Conservation (phyloP, 345 rosid genomes). For the Heritiera fomes region DNA sequence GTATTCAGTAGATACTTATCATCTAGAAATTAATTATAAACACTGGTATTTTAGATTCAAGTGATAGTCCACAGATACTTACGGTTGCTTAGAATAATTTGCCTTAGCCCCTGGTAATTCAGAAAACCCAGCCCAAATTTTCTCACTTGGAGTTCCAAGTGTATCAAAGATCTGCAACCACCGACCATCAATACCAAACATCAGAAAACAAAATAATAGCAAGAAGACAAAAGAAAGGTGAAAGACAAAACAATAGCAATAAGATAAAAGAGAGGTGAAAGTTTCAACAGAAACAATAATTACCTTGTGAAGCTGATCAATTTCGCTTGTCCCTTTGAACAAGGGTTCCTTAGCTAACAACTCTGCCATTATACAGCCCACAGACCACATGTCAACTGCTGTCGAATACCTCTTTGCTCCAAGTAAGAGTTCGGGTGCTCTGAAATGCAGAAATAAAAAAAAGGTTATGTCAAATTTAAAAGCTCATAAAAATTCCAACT, state of each 20-base stretch:
- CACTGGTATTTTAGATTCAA: constrained; percentile 8
- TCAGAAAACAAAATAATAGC: not conserved
- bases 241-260: not conserved
- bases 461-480: not conserved
- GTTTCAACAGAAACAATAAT: constrained; percentile 1
- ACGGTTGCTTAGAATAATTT: constrained; percentile 62
- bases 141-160: constrained; percentile 80
- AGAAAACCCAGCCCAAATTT: constrained; percentile 72
- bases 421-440: constrained; percentile 84
- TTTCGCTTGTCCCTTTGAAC: constrained; percentile 67
- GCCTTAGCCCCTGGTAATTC: constrained; percentile 68
- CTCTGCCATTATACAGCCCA: constrained; percentile 95
- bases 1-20: constrained; percentile 14
- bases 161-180: constrained; percentile 57
- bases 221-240: not conserved
- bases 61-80: constrained; percentile 28
- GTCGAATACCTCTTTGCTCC: constrained; percentile 81
- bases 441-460: constrained; percentile 30
- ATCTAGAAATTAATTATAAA: constrained; percentile 19
- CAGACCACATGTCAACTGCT: constrained; percentile 94
- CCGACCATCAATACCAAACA: not conserved
- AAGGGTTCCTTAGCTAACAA: constrained; percentile 68
- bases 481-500: not conserved
- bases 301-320: constrained; percentile 79
- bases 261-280: not conserved